These are phyloP conservation scores for Calonectria henricotiae DNA, from an alignment of 2,329 filamentous ascomycete genomes.

Conservation along the genomic window DNA sequence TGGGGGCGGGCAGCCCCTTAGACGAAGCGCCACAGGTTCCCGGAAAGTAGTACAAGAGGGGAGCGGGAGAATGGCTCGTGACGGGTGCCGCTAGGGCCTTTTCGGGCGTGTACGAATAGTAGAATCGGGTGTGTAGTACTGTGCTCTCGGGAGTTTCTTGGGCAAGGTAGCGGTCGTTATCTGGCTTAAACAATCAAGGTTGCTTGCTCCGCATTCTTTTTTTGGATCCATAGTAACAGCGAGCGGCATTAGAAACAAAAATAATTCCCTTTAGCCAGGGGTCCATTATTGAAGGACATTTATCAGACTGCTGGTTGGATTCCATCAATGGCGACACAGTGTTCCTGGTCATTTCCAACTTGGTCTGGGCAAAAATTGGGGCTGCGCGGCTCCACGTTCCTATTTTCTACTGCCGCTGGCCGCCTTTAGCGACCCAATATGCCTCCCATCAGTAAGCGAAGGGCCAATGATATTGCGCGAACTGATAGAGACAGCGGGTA, in stretches of 20 bases:
- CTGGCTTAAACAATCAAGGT: constrained; percentile 14
- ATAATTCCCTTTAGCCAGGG: constrained; percentile 19
- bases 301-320: constrained; percentile 18
- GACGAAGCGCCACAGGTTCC: constrained; percentile 50
- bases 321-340: constrained; percentile 19
- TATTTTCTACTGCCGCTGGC: constrained; percentile 54
- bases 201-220: not conserved
- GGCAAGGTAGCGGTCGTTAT: constrained; percentile 24
- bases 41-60: constrained; percentile 40
- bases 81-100: constrained; percentile 32
- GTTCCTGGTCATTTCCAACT: constrained; percentile 21
- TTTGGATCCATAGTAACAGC: not conserved
- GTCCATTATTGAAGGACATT: not conserved
- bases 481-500: constrained; percentile 4
- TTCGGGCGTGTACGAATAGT: constrained; percentile 34
- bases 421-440: constrained; percentile 47
- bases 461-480: constrained; percentile 38
- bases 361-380: constrained; percentile 21
- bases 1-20: constrained; percentile 47
- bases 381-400: constrained; percentile 42
- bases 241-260: constrained; percentile 30
- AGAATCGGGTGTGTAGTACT: constrained; percentile 21
- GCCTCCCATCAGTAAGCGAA: constrained; percentile 33
- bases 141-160: constrained; percentile 30
- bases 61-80: constrained; percentile 26